phyloP scores from a whole-genome alignment of 345 rosid genomes.

The Viola odorata region DNA sequence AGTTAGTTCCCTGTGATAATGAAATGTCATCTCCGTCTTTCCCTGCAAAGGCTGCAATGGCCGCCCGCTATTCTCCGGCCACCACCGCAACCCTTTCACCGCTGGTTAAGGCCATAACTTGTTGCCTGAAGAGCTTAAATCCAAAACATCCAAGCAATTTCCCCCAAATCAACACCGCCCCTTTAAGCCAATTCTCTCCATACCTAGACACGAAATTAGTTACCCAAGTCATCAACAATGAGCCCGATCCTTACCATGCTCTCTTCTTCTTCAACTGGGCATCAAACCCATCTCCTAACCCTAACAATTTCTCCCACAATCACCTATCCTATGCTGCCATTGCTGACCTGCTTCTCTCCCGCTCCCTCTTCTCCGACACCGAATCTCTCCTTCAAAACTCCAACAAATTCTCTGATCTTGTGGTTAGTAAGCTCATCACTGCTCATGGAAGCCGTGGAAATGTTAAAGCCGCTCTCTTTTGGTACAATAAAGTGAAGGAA shows the following conservation, averaged over 20 bases:
- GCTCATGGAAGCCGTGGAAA: slow-evolving; percentile 28
- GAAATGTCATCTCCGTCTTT: too few species aligned
- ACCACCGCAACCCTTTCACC: background rate
- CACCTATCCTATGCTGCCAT: slow-evolving; percentile 21
- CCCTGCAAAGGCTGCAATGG: too few species aligned
- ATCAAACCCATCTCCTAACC: background rate
- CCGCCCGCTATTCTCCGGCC: too few species aligned
- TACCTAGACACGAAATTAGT: background rate
- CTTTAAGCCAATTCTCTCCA: background rate
- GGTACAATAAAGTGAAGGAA: slow-evolving; percentile 28
- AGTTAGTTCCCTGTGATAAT: too few species aligned
- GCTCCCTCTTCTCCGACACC: slow-evolving; percentile 25
- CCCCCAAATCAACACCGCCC: slow-evolving; percentile 12
- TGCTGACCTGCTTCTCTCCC: slow-evolving; percentile 28
- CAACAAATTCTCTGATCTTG: slow-evolving; percentile 26
- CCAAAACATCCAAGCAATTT: slow-evolving; percentile 22
- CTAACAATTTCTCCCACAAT: too few species aligned
- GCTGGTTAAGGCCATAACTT: slow-evolving; percentile 19
- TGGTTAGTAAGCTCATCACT: slow-evolving; percentile 26
- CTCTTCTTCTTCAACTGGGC: slow-evolving; percentile 2
- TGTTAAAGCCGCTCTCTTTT: slow-evolving; percentile 29
- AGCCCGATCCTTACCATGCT: background rate
- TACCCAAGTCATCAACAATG: background rate
- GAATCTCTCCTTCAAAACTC: slow-evolving; percentile 20
- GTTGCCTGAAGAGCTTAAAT: slow-evolving; percentile 23